These are phyloP conservation scores for Penicillium cataractarum DNA, from an alignment of 495 filamentous ascomycete genomes.

Conservation along the genomic window DNA sequence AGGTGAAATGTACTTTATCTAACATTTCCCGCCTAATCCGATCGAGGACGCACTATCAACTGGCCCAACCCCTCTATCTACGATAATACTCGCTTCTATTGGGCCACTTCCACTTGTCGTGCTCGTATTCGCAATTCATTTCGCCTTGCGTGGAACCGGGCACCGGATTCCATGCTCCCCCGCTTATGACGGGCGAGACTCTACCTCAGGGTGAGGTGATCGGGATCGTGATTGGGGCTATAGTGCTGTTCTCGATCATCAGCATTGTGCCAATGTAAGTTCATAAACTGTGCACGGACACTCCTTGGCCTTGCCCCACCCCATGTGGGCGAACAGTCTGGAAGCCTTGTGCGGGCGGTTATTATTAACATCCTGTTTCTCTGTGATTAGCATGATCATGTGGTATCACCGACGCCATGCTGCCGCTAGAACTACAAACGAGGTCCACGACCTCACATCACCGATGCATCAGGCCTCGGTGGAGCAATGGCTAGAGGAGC, in stretches of 20 bases:
- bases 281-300: constrained; percentile 14
- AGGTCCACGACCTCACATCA: constrained; percentile 14
- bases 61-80: not conserved
- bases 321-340: constrained; percentile 25
- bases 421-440: constrained; percentile 16
- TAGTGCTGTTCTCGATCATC: constrained; percentile 35
- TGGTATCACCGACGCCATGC: constrained; percentile 16
- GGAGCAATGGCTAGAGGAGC: constrained; percentile 37
- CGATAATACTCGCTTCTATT: not conserved
- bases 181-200: constrained; percentile 31
- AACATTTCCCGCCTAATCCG: constrained; percentile 1
- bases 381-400: constrained; percentile 27
- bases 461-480: constrained; percentile 29
- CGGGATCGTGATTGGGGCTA: constrained; percentile 41
- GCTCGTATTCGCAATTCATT: constrained; percentile 21
- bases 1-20: not conserved
- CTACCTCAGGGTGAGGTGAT: constrained; percentile 34
- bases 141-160: constrained; percentile 13
- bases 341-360: constrained; percentile 7
- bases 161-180: constrained; percentile 13
- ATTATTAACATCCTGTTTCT: constrained; percentile 3
- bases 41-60: not conserved
- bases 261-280: constrained; percentile 43
- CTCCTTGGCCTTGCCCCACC: constrained; percentile 20
- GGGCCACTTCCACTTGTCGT: constrained; percentile 1